Percentiles rank a stretch among this genome's conserved stretches.
These are phyloP conservation scores for Mycena epipterygia DNA, from an alignment of 768 basidiomycete genomes.

Conservation along the genomic window DNA sequence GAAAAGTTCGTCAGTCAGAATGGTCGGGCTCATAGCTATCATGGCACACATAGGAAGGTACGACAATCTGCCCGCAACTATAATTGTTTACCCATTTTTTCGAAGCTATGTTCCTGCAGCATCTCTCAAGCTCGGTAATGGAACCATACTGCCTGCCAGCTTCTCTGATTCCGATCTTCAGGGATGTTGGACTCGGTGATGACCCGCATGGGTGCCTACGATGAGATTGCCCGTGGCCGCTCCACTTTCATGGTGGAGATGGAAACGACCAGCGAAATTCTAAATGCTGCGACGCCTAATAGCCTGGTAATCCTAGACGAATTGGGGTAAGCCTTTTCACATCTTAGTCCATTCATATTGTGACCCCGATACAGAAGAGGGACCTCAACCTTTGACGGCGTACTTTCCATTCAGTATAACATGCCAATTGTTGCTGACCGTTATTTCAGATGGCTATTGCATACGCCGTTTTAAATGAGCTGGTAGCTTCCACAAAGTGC, in stretches of 20 bases:
- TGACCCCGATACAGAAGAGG: conserved; percentile 54
- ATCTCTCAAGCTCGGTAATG: conserved; percentile 73
- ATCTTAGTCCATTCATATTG: neutral
- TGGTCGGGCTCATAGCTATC: conserved; percentile 81
- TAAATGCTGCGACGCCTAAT: conserved; percentile 77
- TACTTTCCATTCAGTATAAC: conserved; percentile 43
- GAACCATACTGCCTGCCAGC: neutral
- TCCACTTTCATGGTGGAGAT: conserved; percentile 99
- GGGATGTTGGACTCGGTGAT: conserved; percentile 77
- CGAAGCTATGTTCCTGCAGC: conserved; percentile 84
- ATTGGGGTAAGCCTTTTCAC: conserved; percentile 60
- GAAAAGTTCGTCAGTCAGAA: conserved; percentile 89
- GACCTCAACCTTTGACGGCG: conserved; percentile 94
- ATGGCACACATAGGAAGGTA: conserved; percentile 90
- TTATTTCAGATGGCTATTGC: conserved; percentile 85
- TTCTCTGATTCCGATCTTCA: neutral
- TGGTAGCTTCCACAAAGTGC: conserved; percentile 69
- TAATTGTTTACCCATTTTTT: too few species aligned
- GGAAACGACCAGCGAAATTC: conserved; percentile 92
- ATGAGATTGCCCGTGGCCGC: conserved; percentile 87
- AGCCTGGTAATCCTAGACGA: conserved; percentile 94
- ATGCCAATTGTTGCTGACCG: neutral
- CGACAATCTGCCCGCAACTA: too few species aligned
- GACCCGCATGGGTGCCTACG: conserved; percentile 94
- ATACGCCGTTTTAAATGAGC: conserved; percentile 80